phyloP scores from a whole-genome alignment of 176 grass and related monocot species.

The Dendrocalamus sinicus region DNA sequence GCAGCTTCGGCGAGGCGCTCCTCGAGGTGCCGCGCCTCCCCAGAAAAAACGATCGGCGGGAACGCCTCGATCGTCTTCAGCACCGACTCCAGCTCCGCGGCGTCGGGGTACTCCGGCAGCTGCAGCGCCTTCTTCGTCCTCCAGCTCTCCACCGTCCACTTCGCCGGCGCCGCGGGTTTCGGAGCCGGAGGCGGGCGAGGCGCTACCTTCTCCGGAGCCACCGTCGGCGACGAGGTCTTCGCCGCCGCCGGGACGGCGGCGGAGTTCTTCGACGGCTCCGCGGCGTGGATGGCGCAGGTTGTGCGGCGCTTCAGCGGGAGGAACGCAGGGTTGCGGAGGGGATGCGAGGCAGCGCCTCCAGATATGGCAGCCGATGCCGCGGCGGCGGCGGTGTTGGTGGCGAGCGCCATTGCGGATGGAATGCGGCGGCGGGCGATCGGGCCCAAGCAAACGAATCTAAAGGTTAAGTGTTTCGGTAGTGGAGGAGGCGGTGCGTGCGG shows the following conservation, averaged over 20 bases:
- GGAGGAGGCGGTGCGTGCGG: slow-evolving; percentile 39
- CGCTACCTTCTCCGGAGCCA: slow-evolving; percentile 19
- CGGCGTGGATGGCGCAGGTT: slow-evolving; percentile 55
- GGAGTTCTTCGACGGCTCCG: slow-evolving; percentile 45
- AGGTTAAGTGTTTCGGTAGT: not conserved
- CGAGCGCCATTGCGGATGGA: slow-evolving; percentile 36
- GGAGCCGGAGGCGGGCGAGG: not conserved
- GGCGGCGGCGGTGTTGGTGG: slow-evolving; percentile 40
- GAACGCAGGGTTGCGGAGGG: slow-evolving; percentile 1
- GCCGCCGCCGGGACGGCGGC: slow-evolving; percentile 4
- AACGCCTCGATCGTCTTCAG: slow-evolving; percentile 68
- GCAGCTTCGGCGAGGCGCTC: slow-evolving; percentile 68
- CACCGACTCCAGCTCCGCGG: slow-evolving; percentile 53
- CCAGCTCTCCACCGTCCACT: slow-evolving; percentile 69
- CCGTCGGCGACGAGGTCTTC: slow-evolving; percentile 33
- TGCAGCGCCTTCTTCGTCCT: slow-evolving; percentile 62
- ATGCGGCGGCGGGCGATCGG: not conserved
- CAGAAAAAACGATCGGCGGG: slow-evolving; percentile 74
- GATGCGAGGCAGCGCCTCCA: not conserved
- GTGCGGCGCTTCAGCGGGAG: slow-evolving; percentile 37
- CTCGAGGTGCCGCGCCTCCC: slow-evolving; percentile 64
- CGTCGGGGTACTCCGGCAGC: slow-evolving; percentile 66
- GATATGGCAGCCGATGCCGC: not conserved
- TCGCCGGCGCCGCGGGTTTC: not conserved
- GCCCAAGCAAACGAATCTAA: not conserved